Evolutionary conservation across 2,329 filamentous ascomycete species (phyloP).

Genomic region (Beauveria sp.): DNA sequence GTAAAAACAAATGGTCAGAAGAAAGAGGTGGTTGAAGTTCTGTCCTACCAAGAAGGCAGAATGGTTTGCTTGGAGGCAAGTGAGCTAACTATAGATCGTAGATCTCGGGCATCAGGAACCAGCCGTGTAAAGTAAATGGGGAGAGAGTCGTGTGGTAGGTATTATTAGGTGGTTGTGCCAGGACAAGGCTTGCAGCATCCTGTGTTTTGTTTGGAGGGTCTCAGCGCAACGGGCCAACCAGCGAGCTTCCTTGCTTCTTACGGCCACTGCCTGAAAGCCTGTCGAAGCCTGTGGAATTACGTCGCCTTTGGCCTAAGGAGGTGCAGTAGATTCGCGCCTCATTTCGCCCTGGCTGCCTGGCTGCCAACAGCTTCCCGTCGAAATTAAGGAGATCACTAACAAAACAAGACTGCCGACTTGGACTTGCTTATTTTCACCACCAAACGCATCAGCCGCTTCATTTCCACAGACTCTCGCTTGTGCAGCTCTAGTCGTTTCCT

Average conservation of each 20-base stretch:
- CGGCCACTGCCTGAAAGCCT: not conserved
- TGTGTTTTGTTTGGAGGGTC: slow-evolving; percentile 4
- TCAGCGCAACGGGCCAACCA: not conserved
- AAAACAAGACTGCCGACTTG: not conserved
- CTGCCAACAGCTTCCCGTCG: not conserved
- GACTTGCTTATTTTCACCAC: not conserved
- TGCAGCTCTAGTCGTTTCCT: not conserved
- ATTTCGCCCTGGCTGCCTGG: not conserved
- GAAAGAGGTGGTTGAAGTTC: no score
- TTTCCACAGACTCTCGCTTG: not conserved
- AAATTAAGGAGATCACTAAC: not conserved
- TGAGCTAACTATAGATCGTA: not conserved
- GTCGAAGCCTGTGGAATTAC: slow-evolving; percentile 3
- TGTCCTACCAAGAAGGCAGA: not conserved
- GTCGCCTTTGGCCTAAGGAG: not conserved
- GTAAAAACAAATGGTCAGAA: not conserved
- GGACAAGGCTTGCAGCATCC: not conserved
- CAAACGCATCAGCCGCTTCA: not conserved
- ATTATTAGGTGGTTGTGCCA: no score
- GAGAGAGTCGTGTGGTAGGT: not conserved
- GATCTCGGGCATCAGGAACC: not conserved
- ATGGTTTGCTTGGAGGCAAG: not conserved
- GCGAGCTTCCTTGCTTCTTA: not conserved
- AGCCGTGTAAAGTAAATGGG: not conserved
- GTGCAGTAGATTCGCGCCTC: not conserved